Conservation (phyloP, 305 asterid species). For the Fraxinus greggii region DNA sequence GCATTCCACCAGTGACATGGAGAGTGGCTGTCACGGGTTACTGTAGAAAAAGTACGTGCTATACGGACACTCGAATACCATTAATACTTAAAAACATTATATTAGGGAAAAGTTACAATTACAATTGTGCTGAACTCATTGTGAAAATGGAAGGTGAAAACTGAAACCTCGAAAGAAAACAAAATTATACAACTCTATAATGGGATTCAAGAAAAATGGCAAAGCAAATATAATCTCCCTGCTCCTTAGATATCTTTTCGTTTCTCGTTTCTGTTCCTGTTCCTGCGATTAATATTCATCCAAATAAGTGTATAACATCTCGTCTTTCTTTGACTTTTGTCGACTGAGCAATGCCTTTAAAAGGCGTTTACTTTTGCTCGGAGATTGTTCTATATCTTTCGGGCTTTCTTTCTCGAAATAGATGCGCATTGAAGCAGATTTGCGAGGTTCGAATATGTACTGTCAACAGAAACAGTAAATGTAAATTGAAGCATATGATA, state of each 20-base stretch:
- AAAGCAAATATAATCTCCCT: not conserved
- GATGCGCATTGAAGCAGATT: slow-evolving; percentile 74
- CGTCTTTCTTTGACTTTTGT: slow-evolving; percentile 93
- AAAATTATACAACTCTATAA: slow-evolving; percentile 24
- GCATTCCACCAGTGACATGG: not conserved
- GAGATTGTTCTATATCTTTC: slow-evolving; percentile 50
- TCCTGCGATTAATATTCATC: slow-evolving; percentile 60
- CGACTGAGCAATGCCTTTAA: slow-evolving; percentile 84
- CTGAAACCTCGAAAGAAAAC: slow-evolving; percentile 19
- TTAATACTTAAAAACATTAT: slow-evolving; percentile 28
- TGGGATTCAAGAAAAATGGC: not conserved
- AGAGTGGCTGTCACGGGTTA: not conserved
- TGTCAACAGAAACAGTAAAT: slow-evolving; percentile 28
- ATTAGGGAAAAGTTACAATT: slow-evolving; percentile 41
- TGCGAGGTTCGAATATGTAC: slow-evolving; percentile 69
- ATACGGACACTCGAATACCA: slow-evolving; percentile 2
- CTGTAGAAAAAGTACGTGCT: not conserved
- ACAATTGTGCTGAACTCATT: slow-evolving; percentile 13
- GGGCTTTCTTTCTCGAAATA: slow-evolving; percentile 56
- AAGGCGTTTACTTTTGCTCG: slow-evolving; percentile 89
- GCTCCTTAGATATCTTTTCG: slow-evolving; percentile 2
- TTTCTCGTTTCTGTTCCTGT: not conserved
- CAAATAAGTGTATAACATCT: slow-evolving; percentile 68
- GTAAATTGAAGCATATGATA: not conserved
- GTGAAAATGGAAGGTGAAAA: slow-evolving; percentile 16